Percentiles rank a stretch among this genome's conserved stretches.
Conservation (phyloP, 2,329 filamentous ascomycete species). For the Aspergillus jensenii region DNA sequence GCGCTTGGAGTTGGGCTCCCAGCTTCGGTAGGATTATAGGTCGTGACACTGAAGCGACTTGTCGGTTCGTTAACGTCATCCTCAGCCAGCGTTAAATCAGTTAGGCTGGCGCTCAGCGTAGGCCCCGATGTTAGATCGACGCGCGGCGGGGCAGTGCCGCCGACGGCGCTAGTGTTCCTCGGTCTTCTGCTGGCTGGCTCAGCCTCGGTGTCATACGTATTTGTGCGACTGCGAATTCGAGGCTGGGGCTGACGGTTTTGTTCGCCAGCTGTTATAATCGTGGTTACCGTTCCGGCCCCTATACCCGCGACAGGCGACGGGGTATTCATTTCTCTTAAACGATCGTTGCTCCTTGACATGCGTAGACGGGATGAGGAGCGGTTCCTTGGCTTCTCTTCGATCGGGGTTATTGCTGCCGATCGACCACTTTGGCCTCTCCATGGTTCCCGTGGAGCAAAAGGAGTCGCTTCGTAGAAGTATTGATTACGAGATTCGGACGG, state of each 20-base stretch:
- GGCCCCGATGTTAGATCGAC: conserved; percentile 23
- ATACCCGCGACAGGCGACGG: conserved; percentile 28
- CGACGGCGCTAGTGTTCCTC: conserved; percentile 12
- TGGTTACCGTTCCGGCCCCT: conserved; percentile 27
- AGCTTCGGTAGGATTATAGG: conserved; percentile 56
- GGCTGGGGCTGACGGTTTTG: conserved; percentile 11
- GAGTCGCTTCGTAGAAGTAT: conserved; percentile 27
- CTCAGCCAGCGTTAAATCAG: conserved; percentile 38
- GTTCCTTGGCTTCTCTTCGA: conserved; percentile 60
- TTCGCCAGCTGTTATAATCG: conserved; percentile 33
- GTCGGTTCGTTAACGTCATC: conserved; percentile 46
- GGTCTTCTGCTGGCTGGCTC: conserved; percentile 3
- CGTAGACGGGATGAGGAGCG: conserved; percentile 55
- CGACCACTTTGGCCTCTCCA: conserved; percentile 76
- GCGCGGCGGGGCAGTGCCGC: conserved; percentile 20
- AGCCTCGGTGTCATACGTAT: conserved; percentile 30
- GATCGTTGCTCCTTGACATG: conserved; percentile 20
- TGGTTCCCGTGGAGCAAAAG: conserved; percentile 51
- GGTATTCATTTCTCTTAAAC: conserved; percentile 24
- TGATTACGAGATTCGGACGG: conserved; percentile 31
- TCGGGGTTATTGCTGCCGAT: conserved; percentile 61
- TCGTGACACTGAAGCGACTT: conserved; percentile 66
- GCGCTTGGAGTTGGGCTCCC: conserved; percentile 34
- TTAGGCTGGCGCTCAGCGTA: conserved; percentile 33
- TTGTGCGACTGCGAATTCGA: conserved; percentile 22